Evolutionary conservation across 305 asterid species (phyloP).

Genomic region (Rubia balearica): DNA sequence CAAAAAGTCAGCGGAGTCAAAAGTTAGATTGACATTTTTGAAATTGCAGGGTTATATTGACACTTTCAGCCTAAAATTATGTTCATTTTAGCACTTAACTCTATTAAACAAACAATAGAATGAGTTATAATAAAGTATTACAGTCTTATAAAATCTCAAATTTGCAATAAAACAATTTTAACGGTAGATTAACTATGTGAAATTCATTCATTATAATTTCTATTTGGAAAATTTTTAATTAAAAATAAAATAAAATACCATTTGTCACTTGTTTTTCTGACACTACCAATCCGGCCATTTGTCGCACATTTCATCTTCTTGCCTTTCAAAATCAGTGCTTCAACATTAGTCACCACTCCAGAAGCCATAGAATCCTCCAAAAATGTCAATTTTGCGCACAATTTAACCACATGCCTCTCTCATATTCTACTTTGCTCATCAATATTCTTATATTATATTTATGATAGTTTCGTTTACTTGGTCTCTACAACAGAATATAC

Average conservation of each 20-base stretch:
- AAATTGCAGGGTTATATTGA: too few relatives aligned
- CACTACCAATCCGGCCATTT: conserved; percentile 12
- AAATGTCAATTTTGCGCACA: not conserved
- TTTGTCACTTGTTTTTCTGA: not conserved
- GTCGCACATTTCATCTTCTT: conserved; percentile 1
- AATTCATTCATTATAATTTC: too few relatives aligned
- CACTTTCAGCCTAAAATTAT: too few relatives aligned
- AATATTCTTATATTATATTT: not conserved
- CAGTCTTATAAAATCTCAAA: too few relatives aligned
- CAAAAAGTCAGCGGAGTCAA: too few relatives aligned
- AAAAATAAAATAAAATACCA: not conserved
- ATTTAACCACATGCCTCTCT: conserved; percentile 13
- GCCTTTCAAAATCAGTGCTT: not conserved
- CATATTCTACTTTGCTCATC: not conserved
- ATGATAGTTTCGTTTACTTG: not conserved
- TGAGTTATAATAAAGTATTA: too few relatives aligned
- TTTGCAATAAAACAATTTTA: too few relatives aligned
- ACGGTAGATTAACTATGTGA: too few relatives aligned
- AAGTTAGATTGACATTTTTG: too few relatives aligned
- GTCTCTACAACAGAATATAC: not conserved
- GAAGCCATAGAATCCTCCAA: conserved; percentile 1
- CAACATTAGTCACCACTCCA: not conserved
- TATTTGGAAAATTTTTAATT: too few relatives aligned
- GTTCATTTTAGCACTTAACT: too few relatives aligned
- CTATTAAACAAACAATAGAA: too few relatives aligned